Base-by-base conservation (phyloP, 768 basidiomycete species). In the Leucogyrophana mollusca region DNA sequence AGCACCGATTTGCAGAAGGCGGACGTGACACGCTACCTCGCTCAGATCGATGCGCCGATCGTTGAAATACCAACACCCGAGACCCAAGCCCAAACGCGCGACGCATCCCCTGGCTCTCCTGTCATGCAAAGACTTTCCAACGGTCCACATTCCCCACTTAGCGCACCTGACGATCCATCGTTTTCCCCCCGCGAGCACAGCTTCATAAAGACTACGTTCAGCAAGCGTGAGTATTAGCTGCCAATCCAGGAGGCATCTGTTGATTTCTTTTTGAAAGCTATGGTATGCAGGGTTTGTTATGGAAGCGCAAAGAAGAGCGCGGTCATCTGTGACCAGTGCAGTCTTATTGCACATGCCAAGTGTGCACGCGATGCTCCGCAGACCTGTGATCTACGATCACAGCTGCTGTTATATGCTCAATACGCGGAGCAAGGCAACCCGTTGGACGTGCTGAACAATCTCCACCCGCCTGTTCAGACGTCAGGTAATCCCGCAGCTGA, bases 171-270 rank as follows among this genome's bases (percentile, higher is more conserved):
- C 69, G 34, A 68, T 57, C 38, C 70, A 10, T 47, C 58, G 23
- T 78, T 86, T 51, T 78, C 80, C 4, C 78, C 83, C 16, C 78
- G 80, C 38, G 78, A 85, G 30, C 94, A 96, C 58, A 77, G 79
- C 10, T 94, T 95, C 62, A 87, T 95, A 23, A 94, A 90, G 71
- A 94, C 92, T 3, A 87, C 87, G 8, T 96, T 97, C 65, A 83
- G 85, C 58, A 94, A 94, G 73, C 82, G 94, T 96, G 61, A 63
- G 89, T 73, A 34, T 50, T 11, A 34, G 13, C 40, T 40, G n/a
- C 39, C n/a, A 38, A 14, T 25, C 7, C 7, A 9, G 20, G n/a
- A 38, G 34, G 8, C 23, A 16, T 47, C 25, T 43, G 9, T 35
- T 55, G 10, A 52, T 47, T 41, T 43, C 18, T 25, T 47, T 41